Evolutionary conservation across 2,329 filamentous ascomycete species (phyloP).

Genomic region (Trichoderma sp.): DNA sequence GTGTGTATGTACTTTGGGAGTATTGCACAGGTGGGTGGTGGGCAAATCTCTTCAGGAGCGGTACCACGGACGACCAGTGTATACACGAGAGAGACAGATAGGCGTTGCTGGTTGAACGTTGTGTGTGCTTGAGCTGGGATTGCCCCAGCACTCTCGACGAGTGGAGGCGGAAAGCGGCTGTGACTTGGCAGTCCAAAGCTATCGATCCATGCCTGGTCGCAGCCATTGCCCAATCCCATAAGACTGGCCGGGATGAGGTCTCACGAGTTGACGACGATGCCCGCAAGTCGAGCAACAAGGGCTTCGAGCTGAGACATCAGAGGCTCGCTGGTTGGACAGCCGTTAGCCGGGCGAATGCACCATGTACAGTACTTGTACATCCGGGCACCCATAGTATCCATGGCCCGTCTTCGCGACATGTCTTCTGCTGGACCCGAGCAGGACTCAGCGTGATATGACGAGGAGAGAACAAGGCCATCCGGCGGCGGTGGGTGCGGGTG

Average conservation of each 20-base stretch:
- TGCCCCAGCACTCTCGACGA: neutral
- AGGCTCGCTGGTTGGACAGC: constrained; percentile 28
- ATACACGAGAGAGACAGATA: neutral
- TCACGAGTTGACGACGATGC: constrained; percentile 6
- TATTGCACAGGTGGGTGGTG: constrained; percentile 22
- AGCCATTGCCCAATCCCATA: constrained; percentile 22
- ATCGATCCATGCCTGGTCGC: constrained; percentile 17
- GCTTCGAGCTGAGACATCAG: constrained; percentile 34
- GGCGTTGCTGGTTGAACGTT: neutral
- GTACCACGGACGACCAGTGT: neutral
- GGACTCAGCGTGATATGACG: neutral
- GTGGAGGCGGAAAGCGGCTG: constrained; percentile 14
- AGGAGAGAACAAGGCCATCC: constrained; percentile 14
- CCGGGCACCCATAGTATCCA: neutral
- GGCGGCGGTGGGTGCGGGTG: constrained; percentile 25
- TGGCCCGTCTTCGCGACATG: constrained; percentile 15
- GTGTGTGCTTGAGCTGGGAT: neutral
- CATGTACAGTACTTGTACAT: constrained; percentile 12
- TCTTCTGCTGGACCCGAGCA: neutral
- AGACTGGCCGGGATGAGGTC: constrained; percentile 2
- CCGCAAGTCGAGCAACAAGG: constrained; percentile 18
- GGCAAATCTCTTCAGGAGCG: constrained; percentile 17
- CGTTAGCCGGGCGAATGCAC: constrained; percentile 18
- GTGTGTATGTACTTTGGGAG: neutral
- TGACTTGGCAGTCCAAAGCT: neutral